These are phyloP conservation scores for Gautieria morchelliformis DNA, from an alignment of 768 basidiomycete species.

Conservation along the genomic window DNA sequence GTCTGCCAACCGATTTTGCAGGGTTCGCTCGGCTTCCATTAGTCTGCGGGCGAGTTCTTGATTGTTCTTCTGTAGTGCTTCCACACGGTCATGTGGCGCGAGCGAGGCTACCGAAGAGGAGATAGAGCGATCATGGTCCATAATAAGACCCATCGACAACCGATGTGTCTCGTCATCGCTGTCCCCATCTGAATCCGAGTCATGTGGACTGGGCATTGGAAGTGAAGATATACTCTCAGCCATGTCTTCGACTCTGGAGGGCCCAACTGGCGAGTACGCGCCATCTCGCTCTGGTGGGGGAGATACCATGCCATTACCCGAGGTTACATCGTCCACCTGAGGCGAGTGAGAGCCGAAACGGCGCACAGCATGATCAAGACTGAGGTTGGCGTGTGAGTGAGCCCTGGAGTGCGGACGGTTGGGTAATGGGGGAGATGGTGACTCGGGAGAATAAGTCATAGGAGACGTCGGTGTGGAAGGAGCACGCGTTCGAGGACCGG, in stretches of 20 bases:
- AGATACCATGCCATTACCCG: conserved; percentile 26
- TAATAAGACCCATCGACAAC: conserved; percentile 41
- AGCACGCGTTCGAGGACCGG: conserved; percentile 43
- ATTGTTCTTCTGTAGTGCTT: conserved; percentile 65
- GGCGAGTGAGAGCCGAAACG: conserved; percentile 36
- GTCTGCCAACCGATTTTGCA: conserved; percentile 58
- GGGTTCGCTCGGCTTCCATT: conserved; percentile 59
- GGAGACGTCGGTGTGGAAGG: conserved; percentile 64
- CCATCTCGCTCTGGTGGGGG: conserved; percentile 30
- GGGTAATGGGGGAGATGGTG: conserved; percentile 32
- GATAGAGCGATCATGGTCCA: conserved; percentile 39
- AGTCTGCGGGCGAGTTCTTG: conserved; percentile 67
- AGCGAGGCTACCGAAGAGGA: conserved; percentile 60
- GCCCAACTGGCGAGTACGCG: conserved; percentile 20
- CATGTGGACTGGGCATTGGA: conserved; percentile 46
- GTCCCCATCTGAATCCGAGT: conserved; percentile 31
- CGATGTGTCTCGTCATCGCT: conserved; percentile 30
- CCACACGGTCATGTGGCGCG: conserved; percentile 62
- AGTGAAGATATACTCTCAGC: conserved; percentile 41
- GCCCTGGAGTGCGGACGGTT: conserved; percentile 63
- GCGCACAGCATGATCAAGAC: conserved; percentile 26
- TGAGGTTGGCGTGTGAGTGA: conserved; percentile 29
- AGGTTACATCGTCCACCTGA: conserved; percentile 28
- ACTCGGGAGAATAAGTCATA: conserved; percentile 26
- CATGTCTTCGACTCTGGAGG: conserved; percentile 25